A percentile compares a stretch with the other conserved stretches of the same genome.
phyloP scores from a whole-genome alignment of 306 rosid genomes.

The Vicia villosa region DNA sequence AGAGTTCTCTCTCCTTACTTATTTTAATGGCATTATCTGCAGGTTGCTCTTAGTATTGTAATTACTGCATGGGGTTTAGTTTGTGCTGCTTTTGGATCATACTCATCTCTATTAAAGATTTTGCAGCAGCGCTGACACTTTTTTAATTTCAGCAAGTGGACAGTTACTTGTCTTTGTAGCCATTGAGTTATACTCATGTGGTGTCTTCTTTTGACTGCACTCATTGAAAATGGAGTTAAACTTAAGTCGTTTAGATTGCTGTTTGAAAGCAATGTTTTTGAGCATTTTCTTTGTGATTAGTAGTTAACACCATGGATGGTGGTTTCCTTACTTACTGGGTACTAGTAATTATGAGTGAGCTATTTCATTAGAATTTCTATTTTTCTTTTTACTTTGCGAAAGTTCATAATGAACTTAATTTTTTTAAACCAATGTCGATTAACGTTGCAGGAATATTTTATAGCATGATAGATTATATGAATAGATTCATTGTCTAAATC shows the following conservation, averaged over 20 bases:
- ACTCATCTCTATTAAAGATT: conserved; percentile 55
- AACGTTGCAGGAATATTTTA: too few species aligned
- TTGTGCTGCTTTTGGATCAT: conserved; percentile 61
- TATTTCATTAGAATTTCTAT: not conserved
- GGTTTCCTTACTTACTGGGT: too few species aligned
- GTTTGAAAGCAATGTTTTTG: conserved; percentile 9
- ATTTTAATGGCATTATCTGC: not conserved
- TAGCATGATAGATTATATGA: too few species aligned
- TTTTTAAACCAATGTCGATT: too few species aligned
- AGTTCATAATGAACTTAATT: too few species aligned
- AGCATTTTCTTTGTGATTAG: not conserved
- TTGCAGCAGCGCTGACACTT: conserved; percentile 34
- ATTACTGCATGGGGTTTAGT: conserved; percentile 50
- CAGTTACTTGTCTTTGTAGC: not conserved
- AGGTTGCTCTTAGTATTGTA: conserved; percentile 53
- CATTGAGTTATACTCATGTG: conserved; percentile 5
- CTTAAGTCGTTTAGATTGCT: not conserved
- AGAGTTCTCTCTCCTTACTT: too few species aligned
- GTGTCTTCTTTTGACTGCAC: conserved; percentile 1
- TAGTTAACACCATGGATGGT: not conserved
- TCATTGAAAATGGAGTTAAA: not conserved
- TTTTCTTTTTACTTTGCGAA: not conserved
- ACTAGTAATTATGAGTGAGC: too few species aligned
- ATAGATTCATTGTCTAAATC: too few species aligned
- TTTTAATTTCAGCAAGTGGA: not conserved